Evolutionary conservation across 1,284 basidiomycete genomes (phyloP).

Genomic region (Fereydounia khargensis): DNA sequence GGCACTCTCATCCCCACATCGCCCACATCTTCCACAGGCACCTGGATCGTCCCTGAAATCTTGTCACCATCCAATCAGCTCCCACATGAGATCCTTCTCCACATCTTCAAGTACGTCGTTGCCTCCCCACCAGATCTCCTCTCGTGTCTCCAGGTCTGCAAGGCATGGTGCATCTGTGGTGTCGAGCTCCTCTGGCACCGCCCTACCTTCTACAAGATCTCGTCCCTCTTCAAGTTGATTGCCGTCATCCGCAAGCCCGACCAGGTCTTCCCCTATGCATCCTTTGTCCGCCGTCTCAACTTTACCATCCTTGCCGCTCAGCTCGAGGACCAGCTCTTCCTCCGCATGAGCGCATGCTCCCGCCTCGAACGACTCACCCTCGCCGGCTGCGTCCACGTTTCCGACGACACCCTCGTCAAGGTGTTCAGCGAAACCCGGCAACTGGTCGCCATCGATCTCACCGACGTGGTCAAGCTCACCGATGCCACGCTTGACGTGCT

Average conservation of each 20-base stretch:
- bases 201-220: conserved; percentile 71
- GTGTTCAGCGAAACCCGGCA: conserved; percentile 72
- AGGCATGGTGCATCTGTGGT: conserved; percentile 90
- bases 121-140: conserved; percentile 69
- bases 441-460: conserved; percentile 85
- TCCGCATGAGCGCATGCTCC: conserved; percentile 72
- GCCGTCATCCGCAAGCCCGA: conserved; percentile 46
- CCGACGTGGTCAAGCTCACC: conserved; percentile 58
- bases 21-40: conserved; percentile 28
- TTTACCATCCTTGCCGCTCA: conserved; percentile 73
- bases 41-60: conserved; percentile 15
- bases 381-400: conserved; percentile 74
- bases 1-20: conserved; percentile 21
- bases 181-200: conserved; percentile 95
- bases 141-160: conserved; percentile 68
- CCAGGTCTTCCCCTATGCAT: conserved; percentile 80
- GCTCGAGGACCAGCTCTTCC: conserved; percentile 76
- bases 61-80: conserved; percentile 59
- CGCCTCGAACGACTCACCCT: conserved; percentile 88
- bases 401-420: conserved; percentile 67
- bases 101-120: conserved; percentile 82
- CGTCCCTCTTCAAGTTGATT: conserved; percentile 67
- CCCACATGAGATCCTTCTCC: conserved; percentile 87
- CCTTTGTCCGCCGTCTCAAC: conserved; percentile 86
- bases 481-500: conserved; percentile 42